phyloP scores from a whole-genome alignment of 2,329 filamentous ascomycete species.

The Ceratocystis lukuohia region DNA sequence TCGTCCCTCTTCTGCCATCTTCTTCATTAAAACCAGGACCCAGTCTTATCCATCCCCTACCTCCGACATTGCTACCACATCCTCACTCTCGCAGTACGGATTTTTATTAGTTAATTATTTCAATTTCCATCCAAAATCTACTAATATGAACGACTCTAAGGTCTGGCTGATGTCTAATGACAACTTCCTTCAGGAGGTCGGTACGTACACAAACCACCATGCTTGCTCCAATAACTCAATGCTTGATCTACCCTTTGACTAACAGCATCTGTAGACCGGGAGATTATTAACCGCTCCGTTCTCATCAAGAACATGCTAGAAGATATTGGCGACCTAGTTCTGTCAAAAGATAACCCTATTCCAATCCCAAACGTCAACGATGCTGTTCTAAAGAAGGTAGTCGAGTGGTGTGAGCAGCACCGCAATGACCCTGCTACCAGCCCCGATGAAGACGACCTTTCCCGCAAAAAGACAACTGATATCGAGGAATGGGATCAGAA shows the following conservation, averaged over 20 bases:
- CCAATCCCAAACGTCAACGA: slow-evolving; percentile 92
- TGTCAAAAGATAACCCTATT: slow-evolving; percentile 51
- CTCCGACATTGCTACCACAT: background rate
- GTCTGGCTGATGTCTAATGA: slow-evolving; percentile 42
- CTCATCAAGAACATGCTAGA: slow-evolving; percentile 98
- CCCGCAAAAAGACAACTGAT: slow-evolving; percentile 94
- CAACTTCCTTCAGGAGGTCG: slow-evolving; percentile 33
- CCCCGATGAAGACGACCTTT: slow-evolving; percentile 81
- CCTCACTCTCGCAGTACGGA: no score
- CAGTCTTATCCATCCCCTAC: background rate
- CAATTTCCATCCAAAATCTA: slow-evolving; percentile 6
- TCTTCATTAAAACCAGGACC: background rate
- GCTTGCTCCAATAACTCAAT: background rate
- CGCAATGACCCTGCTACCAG: slow-evolving; percentile 71
- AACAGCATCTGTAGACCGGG: slow-evolving; percentile 46
- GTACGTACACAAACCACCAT: slow-evolving; percentile 27
- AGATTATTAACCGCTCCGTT: slow-evolving; percentile 79
- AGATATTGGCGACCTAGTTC: slow-evolving; percentile 59
- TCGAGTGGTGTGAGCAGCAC: slow-evolving; percentile 97
- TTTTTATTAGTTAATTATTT: background rate
- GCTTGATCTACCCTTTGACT: background rate
- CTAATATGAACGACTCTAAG: slow-evolving; percentile 29
- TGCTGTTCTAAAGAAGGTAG: slow-evolving; percentile 83
- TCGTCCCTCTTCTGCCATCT: background rate
- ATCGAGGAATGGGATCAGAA: slow-evolving; percentile 99